phyloP scores from a whole-genome alignment of 306 rosid genomes.

The Vachellia pachyceras region DNA sequence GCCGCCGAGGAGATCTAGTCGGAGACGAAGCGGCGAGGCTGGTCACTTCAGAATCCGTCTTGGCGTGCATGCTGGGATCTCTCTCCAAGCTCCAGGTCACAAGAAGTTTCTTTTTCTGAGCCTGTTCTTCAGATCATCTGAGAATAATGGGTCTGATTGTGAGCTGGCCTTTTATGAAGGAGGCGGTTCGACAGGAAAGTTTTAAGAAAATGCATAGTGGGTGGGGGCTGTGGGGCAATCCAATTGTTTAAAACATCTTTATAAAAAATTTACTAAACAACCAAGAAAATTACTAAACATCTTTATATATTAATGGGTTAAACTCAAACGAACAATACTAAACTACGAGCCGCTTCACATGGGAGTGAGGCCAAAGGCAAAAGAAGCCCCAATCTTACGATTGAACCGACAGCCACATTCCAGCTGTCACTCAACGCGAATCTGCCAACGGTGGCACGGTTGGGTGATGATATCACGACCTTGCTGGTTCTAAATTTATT shows the following conservation, averaged over 20 bases:
- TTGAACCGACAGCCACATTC: too few species aligned
- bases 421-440: too few species aligned
- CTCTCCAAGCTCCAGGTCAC: neutral
- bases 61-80: conserved; percentile 70
- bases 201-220: neutral
- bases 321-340: too few species aligned
- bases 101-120: neutral
- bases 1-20: conserved; percentile 82
- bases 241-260: neutral
- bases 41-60: conserved; percentile 94
- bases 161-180: neutral
- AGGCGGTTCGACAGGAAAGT: neutral
- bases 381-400: too few species aligned
- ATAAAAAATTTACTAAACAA: too few species aligned
- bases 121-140: neutral
- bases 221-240: too few species aligned
- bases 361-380: conserved; percentile 7
- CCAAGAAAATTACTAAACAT: too few species aligned
- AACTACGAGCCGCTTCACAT: neutral
- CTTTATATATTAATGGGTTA: too few species aligned
- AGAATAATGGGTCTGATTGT: neutral
- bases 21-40: conserved; percentile 87
- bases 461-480: too few species aligned
- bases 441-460: too few species aligned
- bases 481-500: too few species aligned